phyloP scores from a whole-genome alignment of 306 rosid species.

The Glycine tomentella region DNA sequence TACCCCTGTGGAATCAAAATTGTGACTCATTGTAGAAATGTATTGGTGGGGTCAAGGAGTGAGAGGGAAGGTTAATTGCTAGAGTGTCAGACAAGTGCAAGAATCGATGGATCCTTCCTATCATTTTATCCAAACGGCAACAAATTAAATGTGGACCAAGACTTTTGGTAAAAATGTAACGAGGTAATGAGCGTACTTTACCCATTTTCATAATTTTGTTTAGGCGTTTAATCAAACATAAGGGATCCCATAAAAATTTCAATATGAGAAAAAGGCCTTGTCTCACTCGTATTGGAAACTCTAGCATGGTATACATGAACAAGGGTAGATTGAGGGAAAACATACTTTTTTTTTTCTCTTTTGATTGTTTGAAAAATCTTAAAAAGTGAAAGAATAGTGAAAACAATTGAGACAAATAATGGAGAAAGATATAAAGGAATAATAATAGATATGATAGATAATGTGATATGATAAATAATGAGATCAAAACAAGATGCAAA shows the following conservation, averaged over 20 bases:
- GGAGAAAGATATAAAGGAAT: too few relatives aligned
- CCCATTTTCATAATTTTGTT: background rate
- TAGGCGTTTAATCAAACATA: background rate
- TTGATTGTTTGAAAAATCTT: background rate
- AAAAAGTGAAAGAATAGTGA: too few relatives aligned
- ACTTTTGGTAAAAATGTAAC: background rate
- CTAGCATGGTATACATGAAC: background rate
- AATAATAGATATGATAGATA: too few relatives aligned
- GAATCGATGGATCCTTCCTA: background rate
- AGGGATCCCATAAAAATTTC: background rate
- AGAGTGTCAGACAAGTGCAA: constrained; percentile 38
- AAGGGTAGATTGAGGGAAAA: background rate
- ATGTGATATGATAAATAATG: too few relatives aligned
- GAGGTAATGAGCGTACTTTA: constrained; percentile 8
- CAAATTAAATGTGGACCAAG: background rate
- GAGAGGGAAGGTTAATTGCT: constrained; percentile 16
- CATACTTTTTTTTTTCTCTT: background rate
- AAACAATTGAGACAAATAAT: too few relatives aligned
- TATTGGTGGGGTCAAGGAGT: constrained; percentile 31
- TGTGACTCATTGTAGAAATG: background rate
- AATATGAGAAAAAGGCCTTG: background rate
- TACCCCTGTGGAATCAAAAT: background rate
- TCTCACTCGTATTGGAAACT: constrained; percentile 4
- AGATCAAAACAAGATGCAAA: too few relatives aligned
- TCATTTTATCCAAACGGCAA: constrained; percentile 34